Conservation (phyloP, 2,329 filamentous ascomycete genomes). For the Hawksworthiomyces lignivorus region DNA sequence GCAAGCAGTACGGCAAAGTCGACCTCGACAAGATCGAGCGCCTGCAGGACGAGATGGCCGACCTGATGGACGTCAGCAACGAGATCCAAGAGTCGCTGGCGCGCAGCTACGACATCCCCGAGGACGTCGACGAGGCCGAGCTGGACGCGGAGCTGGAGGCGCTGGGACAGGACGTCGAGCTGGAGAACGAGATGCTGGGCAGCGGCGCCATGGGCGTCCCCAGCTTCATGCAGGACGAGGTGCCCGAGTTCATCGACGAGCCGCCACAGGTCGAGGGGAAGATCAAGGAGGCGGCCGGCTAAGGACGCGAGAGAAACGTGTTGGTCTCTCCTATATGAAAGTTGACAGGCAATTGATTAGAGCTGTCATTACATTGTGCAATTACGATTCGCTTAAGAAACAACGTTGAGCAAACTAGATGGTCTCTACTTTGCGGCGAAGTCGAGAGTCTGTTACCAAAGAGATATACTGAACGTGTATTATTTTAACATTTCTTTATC, state of each 20-base stretch:
- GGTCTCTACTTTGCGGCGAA: too few relatives aligned
- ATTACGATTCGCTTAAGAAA: too few relatives aligned
- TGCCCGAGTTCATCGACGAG: slow-evolving; percentile 89
- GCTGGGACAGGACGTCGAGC: slow-evolving; percentile 85
- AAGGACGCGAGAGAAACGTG: too few relatives aligned
- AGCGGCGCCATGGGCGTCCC: slow-evolving; percentile 56
- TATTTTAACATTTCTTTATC: too few relatives aligned
- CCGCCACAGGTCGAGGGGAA: slow-evolving; percentile 43
- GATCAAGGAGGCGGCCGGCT: slow-evolving; percentile 15
- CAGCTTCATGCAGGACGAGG: slow-evolving; percentile 83
- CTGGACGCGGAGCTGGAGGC: slow-evolving; percentile 94
- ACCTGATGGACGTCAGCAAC: slow-evolving; percentile 94
- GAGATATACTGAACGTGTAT: too few relatives aligned
- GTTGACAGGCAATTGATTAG: too few relatives aligned
- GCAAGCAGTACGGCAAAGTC: slow-evolving; percentile 93
- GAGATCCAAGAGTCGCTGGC: slow-evolving; percentile 95
- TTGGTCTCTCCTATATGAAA: too few relatives aligned
- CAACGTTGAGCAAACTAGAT: too few relatives aligned
- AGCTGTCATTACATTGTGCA: too few relatives aligned
- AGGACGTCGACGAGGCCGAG: slow-evolving; percentile 95
- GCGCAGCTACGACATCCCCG: slow-evolving; percentile 86
- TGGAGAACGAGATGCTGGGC: slow-evolving; percentile 66
- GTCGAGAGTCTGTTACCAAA: too few relatives aligned
- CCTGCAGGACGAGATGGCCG: slow-evolving; percentile 98
- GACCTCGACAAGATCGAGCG: slow-evolving; percentile 96